Conservation (phyloP, 2,329 filamentous ascomycete species). For the Monilinia fructicola region DNA sequence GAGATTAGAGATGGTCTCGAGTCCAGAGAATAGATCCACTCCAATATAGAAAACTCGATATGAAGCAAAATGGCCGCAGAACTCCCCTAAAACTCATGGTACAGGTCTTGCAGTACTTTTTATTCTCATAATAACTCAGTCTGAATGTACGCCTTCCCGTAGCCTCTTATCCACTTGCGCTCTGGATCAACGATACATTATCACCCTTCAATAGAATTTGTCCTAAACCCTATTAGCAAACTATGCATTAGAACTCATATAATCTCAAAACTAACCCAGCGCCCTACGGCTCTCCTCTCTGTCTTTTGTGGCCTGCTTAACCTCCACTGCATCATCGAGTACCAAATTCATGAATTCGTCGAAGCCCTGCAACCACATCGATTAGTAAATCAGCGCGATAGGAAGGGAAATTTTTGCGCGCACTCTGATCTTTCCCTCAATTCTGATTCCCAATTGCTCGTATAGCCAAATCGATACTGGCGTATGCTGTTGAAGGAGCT, state of each 20-base stretch:
- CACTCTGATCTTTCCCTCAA: conserved; percentile 95
- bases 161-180: conserved; percentile 40
- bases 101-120: conserved; percentile 29
- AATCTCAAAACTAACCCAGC: conserved; percentile 62
- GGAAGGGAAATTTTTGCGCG: conserved; percentile 38
- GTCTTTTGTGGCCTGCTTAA: conserved; percentile 79
- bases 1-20: conserved; percentile 48
- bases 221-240: conserved; percentile 45
- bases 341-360: conserved; percentile 99
- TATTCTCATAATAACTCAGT: conserved; percentile 28
- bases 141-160: conserved; percentile 34
- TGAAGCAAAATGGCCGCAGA: conserved; percentile 21
- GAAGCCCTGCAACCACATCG: conserved; percentile 65
- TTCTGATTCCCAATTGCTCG: conserved; percentile 89
- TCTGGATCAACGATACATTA: conserved; percentile 63
- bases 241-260: neutral
- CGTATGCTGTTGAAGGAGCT: conserved; percentile 73
- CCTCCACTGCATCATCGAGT: conserved; percentile 91
- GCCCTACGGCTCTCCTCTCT: conserved; percentile 76
- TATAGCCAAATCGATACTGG: conserved; percentile 95
- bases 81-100: conserved; percentile 24
- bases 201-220: conserved; percentile 68
- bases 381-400: conserved; percentile 27
- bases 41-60: conserved; percentile 22
- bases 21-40: conserved; percentile 25